Evolutionary conservation across 768 basidiomycete genomes (phyloP), one percentile per base, ranked within the genome.

Genomic region (Lyophyllum decastes): DNA sequence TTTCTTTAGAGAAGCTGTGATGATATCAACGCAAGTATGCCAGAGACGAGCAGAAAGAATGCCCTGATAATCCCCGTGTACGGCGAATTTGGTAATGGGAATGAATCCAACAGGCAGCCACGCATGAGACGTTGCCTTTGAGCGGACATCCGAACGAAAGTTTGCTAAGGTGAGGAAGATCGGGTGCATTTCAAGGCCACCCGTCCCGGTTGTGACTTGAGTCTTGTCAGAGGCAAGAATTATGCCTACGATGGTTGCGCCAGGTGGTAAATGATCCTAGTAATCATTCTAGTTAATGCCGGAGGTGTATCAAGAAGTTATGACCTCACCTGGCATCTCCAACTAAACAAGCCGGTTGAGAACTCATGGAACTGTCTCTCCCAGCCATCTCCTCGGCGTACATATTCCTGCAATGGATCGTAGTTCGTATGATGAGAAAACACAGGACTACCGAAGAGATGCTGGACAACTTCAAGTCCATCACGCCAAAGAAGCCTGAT

Each of bases 161-260:
- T 54, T 54, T 3, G 43, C 40, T 30, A 54, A 19, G 8, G 26
- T 27, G 10, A 54, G 10, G 16, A 54, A 33, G 2, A 54, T 19
- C 6, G 53, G 53, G 38, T 54, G 53, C 53, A 54, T 54, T 33
- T 54, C 22, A 6, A 45, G 43, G 10, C 34, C 44, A 6, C 53
- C 53, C 5, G 43, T 54, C 12, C 53, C 53, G n/a, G 46, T 45
- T 21, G 53, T 54, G 17, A 54, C 43, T 17, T 44, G 53, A 24
- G 53, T 54, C 43, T 54, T 54, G 27, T 54, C 53, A 22, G 53
- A 54, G 9, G 43, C 53, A 4, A 44, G 7, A 12, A 54, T 41
- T n/a, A 54, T 26, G 5, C 53, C 53, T 27, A 38, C 26, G 26
- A 54, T 48, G 16, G 46, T 48, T 27, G 22, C 46, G 9, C 46